Evolutionary conservation across 2,329 filamentous ascomycete species (phyloP).

Genomic region (Cytospora mali): DNA sequence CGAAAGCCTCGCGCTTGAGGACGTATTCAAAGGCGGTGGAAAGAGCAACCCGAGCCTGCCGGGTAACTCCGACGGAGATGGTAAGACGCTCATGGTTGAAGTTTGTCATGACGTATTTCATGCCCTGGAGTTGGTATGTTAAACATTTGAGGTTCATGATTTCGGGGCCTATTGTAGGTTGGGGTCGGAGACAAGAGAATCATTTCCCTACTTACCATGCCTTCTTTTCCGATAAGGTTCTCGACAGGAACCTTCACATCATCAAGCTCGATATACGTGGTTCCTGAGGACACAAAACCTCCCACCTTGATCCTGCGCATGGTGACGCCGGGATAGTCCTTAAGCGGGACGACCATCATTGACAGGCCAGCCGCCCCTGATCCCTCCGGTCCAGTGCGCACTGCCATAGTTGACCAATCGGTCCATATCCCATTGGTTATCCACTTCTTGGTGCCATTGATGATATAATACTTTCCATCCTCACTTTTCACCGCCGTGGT

Average conservation of each 20-base stretch:
- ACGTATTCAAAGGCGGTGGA: slow-evolving; percentile 43
- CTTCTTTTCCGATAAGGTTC: slow-evolving; percentile 71
- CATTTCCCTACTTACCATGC: slow-evolving; percentile 36
- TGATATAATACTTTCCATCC: slow-evolving; percentile 68
- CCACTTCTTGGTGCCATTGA: slow-evolving; percentile 82
- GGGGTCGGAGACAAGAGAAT: not conserved
- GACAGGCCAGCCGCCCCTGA: slow-evolving; percentile 65
- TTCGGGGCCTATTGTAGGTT: not conserved
- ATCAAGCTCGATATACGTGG: slow-evolving; percentile 75
- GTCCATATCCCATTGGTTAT: slow-evolving; percentile 28
- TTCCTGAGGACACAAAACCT: slow-evolving; percentile 67
- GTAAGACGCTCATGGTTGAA: slow-evolving; percentile 78
- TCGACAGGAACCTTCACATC: slow-evolving; percentile 71
- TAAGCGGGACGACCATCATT: slow-evolving; percentile 71
- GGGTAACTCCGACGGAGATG: slow-evolving; percentile 65
- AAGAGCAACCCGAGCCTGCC: slow-evolving; percentile 53
- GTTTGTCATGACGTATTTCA: slow-evolving; percentile 76
- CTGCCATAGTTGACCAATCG: slow-evolving; percentile 70
- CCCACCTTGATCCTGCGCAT: slow-evolving; percentile 70
- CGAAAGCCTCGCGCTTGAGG: slow-evolving; percentile 44
- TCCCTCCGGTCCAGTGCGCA: slow-evolving; percentile 64
- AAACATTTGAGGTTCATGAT: not conserved
- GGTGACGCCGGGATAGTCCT: slow-evolving; percentile 64
- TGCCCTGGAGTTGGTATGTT: slow-evolving; percentile 51
- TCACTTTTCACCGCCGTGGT: slow-evolving; percentile 65